Evolutionary conservation across 768 basidiomycete species (phyloP), one percentile per base, ranked within the genome.

Genomic region (Rhodotorula paludigena): DNA sequence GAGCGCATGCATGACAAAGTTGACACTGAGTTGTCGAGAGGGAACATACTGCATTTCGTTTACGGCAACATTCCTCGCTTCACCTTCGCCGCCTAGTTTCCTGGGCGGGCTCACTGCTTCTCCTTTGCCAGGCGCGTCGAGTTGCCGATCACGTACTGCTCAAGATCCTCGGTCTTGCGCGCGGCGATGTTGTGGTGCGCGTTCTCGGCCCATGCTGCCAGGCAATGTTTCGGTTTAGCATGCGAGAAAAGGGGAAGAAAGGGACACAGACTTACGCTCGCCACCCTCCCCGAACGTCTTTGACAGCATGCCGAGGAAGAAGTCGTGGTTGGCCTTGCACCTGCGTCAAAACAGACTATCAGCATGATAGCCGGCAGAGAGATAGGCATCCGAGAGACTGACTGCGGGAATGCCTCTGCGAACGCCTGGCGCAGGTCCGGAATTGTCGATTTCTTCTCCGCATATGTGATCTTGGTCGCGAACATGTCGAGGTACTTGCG

Each of bases 401-500:
- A 36, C 35, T 35, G 33, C 3, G 36, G 35, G 38, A 55, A 55
- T 3, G 54, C 35, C 11, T 36, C n/a, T 3, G 8, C 3, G 8
- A 55, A 55, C 36, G 15, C 2, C 12, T 16, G 28, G 14, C 32
- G 21, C 23, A 61, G 20, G 25, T 61, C 60, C 3, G 38, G 20
- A 21, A 52, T 39, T 7, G 30, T 11, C 3, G 48, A 25, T 30
- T 61, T 48, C 32, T 32, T 35, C 47, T 35, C 47, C 30, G 60
- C 60, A 20, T 61, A 51, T 9, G 60, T 61, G 33, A 61, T 39
- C 47, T 61, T 61, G 6, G 48, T 32, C 30, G 47, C 47, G 30
- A 61, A 61, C 23, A 61, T 36, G 28, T 61, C 36, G 47, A 61
- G 51, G 38, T 61, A 61, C 47, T 61, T 49, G 25, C 48, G 33